phyloP scores from a whole-genome alignment of 371 early-diverging fungal species.

The Syncephalastrum contaminatum region DNA sequence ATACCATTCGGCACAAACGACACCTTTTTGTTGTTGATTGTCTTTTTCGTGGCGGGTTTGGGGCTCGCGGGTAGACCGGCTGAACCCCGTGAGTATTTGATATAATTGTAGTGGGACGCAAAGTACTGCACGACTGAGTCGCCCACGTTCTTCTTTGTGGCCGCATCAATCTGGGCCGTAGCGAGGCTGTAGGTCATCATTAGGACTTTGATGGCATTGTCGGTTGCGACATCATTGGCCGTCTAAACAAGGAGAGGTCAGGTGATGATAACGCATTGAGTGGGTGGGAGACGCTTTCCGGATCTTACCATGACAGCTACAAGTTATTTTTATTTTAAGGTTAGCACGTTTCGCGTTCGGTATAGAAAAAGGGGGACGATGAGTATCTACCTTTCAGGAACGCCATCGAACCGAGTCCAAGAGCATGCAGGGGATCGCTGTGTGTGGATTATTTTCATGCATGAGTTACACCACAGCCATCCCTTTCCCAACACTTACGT shows the following conservation, averaged over 20 bases:
- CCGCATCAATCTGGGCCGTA: slow-evolving; percentile 60
- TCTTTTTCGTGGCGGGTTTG: slow-evolving; percentile 35
- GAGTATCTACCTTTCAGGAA: slow-evolving; percentile 45
- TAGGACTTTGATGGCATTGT: slow-evolving; percentile 54
- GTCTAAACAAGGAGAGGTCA: slow-evolving; percentile 31
- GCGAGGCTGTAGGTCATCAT: slow-evolving; percentile 54
- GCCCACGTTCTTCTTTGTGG: slow-evolving; percentile 52
- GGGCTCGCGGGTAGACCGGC: slow-evolving; percentile 36
- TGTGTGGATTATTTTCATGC: background rate
- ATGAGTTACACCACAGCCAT: too few relatives aligned
- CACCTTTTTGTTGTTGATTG: slow-evolving; percentile 31
- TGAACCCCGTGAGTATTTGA: slow-evolving; percentile 41
- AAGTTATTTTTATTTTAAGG: slow-evolving; percentile 10
- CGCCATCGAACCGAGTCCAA: slow-evolving; percentile 50
- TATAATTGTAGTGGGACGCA: slow-evolving; percentile 42
- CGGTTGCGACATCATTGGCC: slow-evolving; percentile 51
- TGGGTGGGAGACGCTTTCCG: too few relatives aligned
- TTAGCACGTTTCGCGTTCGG: background rate
- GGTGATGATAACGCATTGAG: too few relatives aligned
- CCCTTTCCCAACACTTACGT: slow-evolving; percentile 12
- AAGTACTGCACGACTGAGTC: slow-evolving; percentile 41
- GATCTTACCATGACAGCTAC: slow-evolving; percentile 26
- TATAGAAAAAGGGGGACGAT: background rate
- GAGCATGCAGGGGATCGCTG: slow-evolving; percentile 49
- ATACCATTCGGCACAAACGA: slow-evolving; percentile 57